Conservation (phyloP, 495 filamentous ascomycete species). For the Ascobolus immersus region DNA sequence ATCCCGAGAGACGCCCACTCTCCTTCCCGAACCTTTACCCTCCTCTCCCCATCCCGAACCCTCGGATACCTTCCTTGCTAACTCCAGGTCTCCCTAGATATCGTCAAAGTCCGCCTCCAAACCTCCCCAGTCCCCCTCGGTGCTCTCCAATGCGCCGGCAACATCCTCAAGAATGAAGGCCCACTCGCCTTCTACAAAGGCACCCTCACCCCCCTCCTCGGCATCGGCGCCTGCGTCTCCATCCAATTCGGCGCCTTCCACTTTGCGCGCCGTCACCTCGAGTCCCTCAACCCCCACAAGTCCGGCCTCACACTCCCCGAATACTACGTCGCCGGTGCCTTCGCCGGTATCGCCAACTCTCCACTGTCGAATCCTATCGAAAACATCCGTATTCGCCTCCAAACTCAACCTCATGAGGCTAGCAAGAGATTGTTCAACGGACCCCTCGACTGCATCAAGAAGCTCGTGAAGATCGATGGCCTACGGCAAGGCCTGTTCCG, state of each 20-base stretch:
- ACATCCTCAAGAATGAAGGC: slow-evolving; percentile 74
- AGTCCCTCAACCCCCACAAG: slow-evolving; percentile 21
- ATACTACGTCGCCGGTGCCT: slow-evolving; percentile 76
- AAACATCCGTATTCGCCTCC: slow-evolving; percentile 89
- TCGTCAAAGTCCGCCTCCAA: slow-evolving; percentile 92
- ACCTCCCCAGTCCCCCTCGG: slow-evolving; percentile 56
- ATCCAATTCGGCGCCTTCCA: slow-evolving; percentile 97
- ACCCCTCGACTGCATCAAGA: slow-evolving; percentile 69
- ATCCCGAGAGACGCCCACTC: not conserved
- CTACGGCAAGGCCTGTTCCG: slow-evolving; percentile 54
- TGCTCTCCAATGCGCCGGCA: slow-evolving; percentile 51
- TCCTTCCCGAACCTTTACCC: not conserved
- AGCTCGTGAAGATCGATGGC: slow-evolving; percentile 40
- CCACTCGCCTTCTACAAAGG: slow-evolving; percentile 91
- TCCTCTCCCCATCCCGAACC: not conserved
- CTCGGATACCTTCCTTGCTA: not conserved
- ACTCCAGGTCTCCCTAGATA: slow-evolving; percentile 32
- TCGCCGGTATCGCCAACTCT: slow-evolving; percentile 76
- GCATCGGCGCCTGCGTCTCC: slow-evolving; percentile 90
- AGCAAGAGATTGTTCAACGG: slow-evolving; percentile 51
- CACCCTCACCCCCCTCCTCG: slow-evolving; percentile 81
- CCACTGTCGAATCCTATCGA: slow-evolving; percentile 81
- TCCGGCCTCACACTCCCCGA: slow-evolving; percentile 39
- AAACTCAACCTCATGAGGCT: slow-evolving; percentile 73
- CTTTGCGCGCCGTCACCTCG: slow-evolving; percentile 62